Base-by-base conservation (phyloP, 192 early-diverging fungal species). In the Phlyctochytrium planicorne region DNA sequence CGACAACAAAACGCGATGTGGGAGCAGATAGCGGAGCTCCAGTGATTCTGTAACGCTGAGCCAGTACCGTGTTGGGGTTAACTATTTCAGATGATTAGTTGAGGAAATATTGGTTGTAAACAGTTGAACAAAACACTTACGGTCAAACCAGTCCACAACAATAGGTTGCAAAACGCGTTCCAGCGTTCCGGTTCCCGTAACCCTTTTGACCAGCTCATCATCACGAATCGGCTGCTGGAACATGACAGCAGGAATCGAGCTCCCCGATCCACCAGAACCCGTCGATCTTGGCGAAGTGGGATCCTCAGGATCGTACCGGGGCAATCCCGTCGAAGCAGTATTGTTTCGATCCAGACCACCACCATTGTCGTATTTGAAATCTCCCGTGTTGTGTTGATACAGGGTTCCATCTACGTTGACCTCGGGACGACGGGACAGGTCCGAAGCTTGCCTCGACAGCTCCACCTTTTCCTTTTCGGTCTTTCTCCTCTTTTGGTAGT, bases 121-220 rank as follows among this genome's bases (percentile, higher is more conserved):
- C n/a, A n/a, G n/a, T n/a, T n/a, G n/a, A n/a, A n/a, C 55, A 29
- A 57, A 29, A 25, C 55, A 25, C 55, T 57, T 57, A 29, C 27
- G 12, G 6, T 25, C 55, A 14, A 29, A 25, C 14, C 27, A 57
- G 25, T 4, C 6, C 12, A 29, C 25, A 6, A 20, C 10, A 14
- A 47, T 6, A 47, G 40, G 40, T 47, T 47, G 40, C 40, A 47
- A 14, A 6, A 47, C 40, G 20, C 40, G 40, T 6, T 47, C 40
- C 40, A 47, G 20, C 10, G 40, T 47, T 20, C 40, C 40, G 40
- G 6, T 47, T 47, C 40, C 40, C n/a, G n/a, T n/a, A n/a, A n/a
- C n/a, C n/a, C n/a, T n/a, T n/a, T n/a, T n/a, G 20, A 47, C 20
- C 6, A 47, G 40, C 40, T 20, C 20, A 20, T 47, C 40, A 20